phyloP scores from a whole-genome alignment of 1,284 basidiomycete species.

The Cerioporus squamosus region DNA sequence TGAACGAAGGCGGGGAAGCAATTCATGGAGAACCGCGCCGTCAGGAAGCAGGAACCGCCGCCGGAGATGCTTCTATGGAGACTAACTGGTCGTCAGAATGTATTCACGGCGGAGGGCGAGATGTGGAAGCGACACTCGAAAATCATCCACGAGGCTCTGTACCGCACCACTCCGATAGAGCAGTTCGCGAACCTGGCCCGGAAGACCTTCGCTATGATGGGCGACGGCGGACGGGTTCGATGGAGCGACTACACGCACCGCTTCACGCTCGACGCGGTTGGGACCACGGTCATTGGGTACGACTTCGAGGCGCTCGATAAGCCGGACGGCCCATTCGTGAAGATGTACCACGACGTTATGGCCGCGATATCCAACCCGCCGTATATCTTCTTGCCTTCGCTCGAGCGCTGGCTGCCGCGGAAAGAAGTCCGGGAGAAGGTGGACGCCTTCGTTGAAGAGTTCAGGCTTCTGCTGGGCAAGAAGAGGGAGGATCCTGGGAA shows the following conservation, averaged over 20 bases:
- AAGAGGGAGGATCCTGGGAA: slow-evolving; percentile 33
- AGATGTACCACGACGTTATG: slow-evolving; percentile 38
- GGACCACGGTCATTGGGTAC: slow-evolving; percentile 37
- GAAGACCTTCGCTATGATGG: slow-evolving; percentile 30
- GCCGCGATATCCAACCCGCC: slow-evolving; percentile 34
- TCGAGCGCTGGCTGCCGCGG: slow-evolving; percentile 37
- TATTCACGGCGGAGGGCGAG: slow-evolving; percentile 35
- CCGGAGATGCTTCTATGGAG: slow-evolving; percentile 33
- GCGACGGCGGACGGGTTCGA: slow-evolving; percentile 19
- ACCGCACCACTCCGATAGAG: slow-evolving; percentile 31
- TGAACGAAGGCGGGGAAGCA: slow-evolving; percentile 11
- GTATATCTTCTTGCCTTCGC: slow-evolving; percentile 36
- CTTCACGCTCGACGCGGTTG: slow-evolving; percentile 36
- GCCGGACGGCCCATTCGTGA: slow-evolving; percentile 34
- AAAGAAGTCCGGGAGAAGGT: slow-evolving; percentile 25
- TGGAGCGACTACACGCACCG: slow-evolving; percentile 36
- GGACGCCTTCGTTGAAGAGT: slow-evolving; percentile 30
- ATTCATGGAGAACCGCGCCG: slow-evolving; percentile 15
- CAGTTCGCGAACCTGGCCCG: slow-evolving; percentile 30
- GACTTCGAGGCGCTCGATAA: slow-evolving; percentile 38
- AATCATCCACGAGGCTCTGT: slow-evolving; percentile 32
- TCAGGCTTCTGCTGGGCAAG: slow-evolving; percentile 28
- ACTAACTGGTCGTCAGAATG: slow-evolving; percentile 33
- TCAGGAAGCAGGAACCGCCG: slow-evolving; percentile 34
- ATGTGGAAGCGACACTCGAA: slow-evolving; percentile 35